A percentile compares a stretch with the other conserved stretches of the same genome.
phyloP scores from a whole-genome alignment of 1,284 basidiomycete species.

The Ganoderma lingzhi region DNA sequence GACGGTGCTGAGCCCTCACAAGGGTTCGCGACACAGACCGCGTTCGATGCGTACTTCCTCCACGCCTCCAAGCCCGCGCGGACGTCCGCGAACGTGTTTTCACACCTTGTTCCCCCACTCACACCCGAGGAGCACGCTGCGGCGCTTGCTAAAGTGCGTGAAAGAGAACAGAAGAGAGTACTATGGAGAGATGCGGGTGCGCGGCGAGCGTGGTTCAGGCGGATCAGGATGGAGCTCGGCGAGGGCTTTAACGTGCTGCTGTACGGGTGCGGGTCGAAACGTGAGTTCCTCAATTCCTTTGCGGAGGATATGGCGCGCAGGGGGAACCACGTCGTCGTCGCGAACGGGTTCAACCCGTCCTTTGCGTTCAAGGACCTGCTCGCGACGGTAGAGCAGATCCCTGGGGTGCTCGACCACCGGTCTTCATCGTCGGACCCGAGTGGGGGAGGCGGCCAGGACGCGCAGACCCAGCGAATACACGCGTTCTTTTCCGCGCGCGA shows the following conservation, averaged over 20 bases:
- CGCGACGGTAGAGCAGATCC: slow-evolving; percentile 69
- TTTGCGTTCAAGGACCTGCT: slow-evolving; percentile 78
- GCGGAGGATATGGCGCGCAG: slow-evolving; percentile 54
- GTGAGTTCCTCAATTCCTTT: slow-evolving; percentile 77
- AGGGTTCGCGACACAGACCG: slow-evolving; percentile 48
- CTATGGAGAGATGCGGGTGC: slow-evolving; percentile 42
- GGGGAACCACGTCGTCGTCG: slow-evolving; percentile 76
- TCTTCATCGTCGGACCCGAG: slow-evolving; percentile 33
- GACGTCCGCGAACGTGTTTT: slow-evolving; percentile 83
- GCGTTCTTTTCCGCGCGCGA: slow-evolving; percentile 57
- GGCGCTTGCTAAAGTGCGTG: slow-evolving; percentile 42
- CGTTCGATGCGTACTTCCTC: slow-evolving; percentile 87
- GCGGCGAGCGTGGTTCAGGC: slow-evolving; percentile 55
- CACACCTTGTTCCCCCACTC: slow-evolving; percentile 73
- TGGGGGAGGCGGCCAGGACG: slow-evolving; percentile 55
- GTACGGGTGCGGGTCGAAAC: slow-evolving; percentile 90
- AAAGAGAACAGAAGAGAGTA: slow-evolving; percentile 26
- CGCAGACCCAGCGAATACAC: slow-evolving; percentile 69
- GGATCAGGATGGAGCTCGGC: slow-evolving; percentile 75
- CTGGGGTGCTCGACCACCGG: slow-evolving; percentile 50
- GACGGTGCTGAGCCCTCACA: slow-evolving; percentile 24
- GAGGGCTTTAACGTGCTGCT: slow-evolving; percentile 88
- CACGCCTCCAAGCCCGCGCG: slow-evolving; percentile 66
- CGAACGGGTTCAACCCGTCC: slow-evolving; percentile 82
- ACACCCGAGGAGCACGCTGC: slow-evolving; percentile 65